Conservation (phyloP, 805 yeast genomes). For the Kluyveromyces starmeri region DNA sequence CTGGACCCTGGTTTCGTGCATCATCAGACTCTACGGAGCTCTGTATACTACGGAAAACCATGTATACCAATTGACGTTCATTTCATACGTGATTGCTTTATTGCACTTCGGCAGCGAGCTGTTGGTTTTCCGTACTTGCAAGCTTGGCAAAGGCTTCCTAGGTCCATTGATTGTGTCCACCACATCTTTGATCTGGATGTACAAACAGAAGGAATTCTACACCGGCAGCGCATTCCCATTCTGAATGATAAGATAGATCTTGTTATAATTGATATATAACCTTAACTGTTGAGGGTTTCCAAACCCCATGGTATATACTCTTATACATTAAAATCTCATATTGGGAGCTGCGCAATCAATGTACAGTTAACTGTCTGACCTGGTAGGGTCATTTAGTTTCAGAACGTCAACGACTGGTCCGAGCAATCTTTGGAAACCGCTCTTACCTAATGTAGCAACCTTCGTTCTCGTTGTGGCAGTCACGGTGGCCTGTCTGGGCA, state of each 20-base stretch:
- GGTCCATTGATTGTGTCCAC: slow-evolving; percentile 85
- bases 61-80: slow-evolving; percentile 68
- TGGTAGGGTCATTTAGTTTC: slow-evolving; percentile 77
- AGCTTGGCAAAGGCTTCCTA: slow-evolving; percentile 74
- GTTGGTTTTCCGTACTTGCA: slow-evolving; percentile 69
- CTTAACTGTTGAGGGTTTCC: too few relatives aligned
- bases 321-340: too few relatives aligned
- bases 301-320: too few relatives aligned
- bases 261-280: too few relatives aligned
- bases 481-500: slow-evolving; percentile 92
- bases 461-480: slow-evolving; percentile 65
- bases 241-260: too few relatives aligned
- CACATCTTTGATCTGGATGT: slow-evolving; percentile 75
- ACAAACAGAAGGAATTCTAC: slow-evolving; percentile 57
- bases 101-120: slow-evolving; percentile 80
- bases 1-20: slow-evolving; percentile 85
- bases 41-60: slow-evolving; percentile 59
- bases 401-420: slow-evolving; percentile 92
- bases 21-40: slow-evolving; percentile 83
- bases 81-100: slow-evolving; percentile 75
- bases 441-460: slow-evolving; percentile 86
- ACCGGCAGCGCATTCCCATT: slow-evolving; percentile 22
- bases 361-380: slow-evolving; percentile 4
- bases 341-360: too few relatives aligned
- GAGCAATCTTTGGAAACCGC: slow-evolving; percentile 85